phyloP scores from a whole-genome alignment of 768 basidiomycete species.

The Trametes punicea region DNA sequence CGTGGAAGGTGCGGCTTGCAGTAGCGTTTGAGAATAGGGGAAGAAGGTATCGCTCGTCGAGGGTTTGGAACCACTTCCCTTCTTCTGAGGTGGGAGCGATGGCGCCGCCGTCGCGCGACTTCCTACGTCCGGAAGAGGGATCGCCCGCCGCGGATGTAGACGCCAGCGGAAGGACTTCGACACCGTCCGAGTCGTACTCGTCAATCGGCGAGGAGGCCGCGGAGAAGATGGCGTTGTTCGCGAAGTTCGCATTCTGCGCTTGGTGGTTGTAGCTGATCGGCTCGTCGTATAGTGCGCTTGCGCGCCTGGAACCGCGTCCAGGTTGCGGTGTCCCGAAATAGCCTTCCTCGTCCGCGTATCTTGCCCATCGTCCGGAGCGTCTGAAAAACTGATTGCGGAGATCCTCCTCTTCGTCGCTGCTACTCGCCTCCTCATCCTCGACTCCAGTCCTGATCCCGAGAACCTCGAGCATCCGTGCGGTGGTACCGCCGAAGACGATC shows the following conservation, averaged over 20 bases:
- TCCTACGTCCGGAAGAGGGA: constrained; percentile 2
- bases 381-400: constrained; percentile 30
- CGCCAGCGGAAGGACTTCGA: constrained; percentile 77
- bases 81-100: constrained; percentile 51
- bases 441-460: constrained; percentile 95
- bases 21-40: constrained; percentile 93
- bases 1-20: constrained; percentile 83
- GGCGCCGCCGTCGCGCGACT: constrained; percentile 12
- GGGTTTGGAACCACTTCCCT: constrained; percentile 91
- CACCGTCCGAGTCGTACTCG: constrained; percentile 71
- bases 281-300: constrained; percentile 52
- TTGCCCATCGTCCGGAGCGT: constrained; percentile 36
- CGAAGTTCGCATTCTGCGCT: constrained; percentile 21
- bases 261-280: constrained; percentile 63
- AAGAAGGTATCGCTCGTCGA: constrained; percentile 92
- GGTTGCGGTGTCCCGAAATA: constrained; percentile 22
- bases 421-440: constrained; percentile 80
- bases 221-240: constrained; percentile 49
- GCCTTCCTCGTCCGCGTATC: constrained; percentile 33
- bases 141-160: constrained; percentile 37
- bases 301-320: constrained; percentile 29
- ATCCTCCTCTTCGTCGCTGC: constrained; percentile 48
- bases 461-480: constrained; percentile 92
- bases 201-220: constrained; percentile 59
- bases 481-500: constrained; percentile 94